Evolutionary conservation across 352 stramenopile species (phyloP).

Genomic region (Phytophthora citrophthora): DNA sequence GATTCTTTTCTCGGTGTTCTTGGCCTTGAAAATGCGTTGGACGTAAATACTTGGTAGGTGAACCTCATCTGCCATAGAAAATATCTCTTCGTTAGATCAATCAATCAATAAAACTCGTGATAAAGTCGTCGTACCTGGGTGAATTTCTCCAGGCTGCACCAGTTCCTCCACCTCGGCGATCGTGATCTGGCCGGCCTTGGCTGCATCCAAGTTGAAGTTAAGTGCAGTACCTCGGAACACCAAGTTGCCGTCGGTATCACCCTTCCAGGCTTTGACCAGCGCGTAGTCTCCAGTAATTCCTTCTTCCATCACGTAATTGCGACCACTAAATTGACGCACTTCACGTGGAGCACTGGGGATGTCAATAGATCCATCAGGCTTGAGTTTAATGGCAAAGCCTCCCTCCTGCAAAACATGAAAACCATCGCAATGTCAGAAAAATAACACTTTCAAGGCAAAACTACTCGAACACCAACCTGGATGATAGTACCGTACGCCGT

Average conservation of each 20-base stretch:
- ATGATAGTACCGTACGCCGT: constrained; percentile 94
- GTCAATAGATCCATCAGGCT: constrained; percentile 66
- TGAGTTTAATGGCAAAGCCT: constrained; percentile 81
- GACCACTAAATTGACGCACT: constrained; percentile 78
- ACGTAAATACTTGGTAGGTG: constrained; percentile 97
- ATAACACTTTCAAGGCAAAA: neutral
- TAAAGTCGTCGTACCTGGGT: constrained; percentile 59
- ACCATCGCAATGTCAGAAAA: neutral
- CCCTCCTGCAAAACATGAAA: constrained; percentile 45
- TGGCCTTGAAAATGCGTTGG: constrained; percentile 93
- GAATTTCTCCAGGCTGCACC: constrained; percentile 93
- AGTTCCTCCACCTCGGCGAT: constrained; percentile 97
- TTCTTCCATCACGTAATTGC: constrained; percentile 97
- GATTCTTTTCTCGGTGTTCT: constrained; percentile 93
- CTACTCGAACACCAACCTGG: constrained; percentile 39
- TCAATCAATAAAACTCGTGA: neutral
- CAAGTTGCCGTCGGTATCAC: constrained; percentile 96
- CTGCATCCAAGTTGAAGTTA: constrained; percentile 97
- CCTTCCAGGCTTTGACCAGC: constrained; percentile 97
- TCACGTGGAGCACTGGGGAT: constrained; percentile 79
- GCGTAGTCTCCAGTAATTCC: constrained; percentile 94
- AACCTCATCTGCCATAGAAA: too few relatives aligned
- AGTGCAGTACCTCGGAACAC: constrained; percentile 95
- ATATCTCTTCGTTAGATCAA: too few relatives aligned
- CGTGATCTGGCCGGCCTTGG: constrained; percentile 93